Base-by-base conservation (phyloP, 192 early-diverging fungal species). In the Coemansia sp. region DNA sequence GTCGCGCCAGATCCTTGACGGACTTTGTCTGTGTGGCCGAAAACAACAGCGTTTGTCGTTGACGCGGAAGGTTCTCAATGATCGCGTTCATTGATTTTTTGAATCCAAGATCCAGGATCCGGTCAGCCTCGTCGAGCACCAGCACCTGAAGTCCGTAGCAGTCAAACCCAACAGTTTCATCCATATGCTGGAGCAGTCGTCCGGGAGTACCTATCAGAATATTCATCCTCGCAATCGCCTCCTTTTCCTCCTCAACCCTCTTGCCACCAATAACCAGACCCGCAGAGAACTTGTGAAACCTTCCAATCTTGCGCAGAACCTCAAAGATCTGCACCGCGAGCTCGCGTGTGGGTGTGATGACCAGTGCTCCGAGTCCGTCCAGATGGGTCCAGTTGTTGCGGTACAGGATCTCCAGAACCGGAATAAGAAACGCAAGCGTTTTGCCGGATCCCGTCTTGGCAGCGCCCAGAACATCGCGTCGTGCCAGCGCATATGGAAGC, bases 21-120 rank as follows among this genome's bases (percentile, higher is more conserved):
- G 92, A 93, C 56, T 95, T 95, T 13, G 97, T 98, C 85, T 98
- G 96, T 10, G 97, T 99, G 6, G 97, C 97, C 43, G 95, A 97
- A 63, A 99, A 99, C 52, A 99, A 77, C 67, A 98, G 84, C 3
- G 97, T 99, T 68, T 96, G 95, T 36, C 97, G 84, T 36, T 92
- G 78, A 37, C 73, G 85, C 15, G 96, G 95, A 74, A 99, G 72
- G 63, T 92, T 92, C 55, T 85, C 90, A 12, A 94, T 81, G 59
- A 94, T 92, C 18, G 93, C 93, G 66, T 94, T 94, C 59, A 94
- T 72, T 1, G 87, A 88, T 51, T 89, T 89, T 58, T 89, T 86
- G 75, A 94, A 94, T n/a, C 93, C 93, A 85, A 93, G 86, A 72
- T 94, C 93, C 71, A 94, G 77, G 67, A 94, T 91, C 19, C 92